Conservation (phyloP, 257 asterid species). For the Lavandula angustifolia region DNA sequence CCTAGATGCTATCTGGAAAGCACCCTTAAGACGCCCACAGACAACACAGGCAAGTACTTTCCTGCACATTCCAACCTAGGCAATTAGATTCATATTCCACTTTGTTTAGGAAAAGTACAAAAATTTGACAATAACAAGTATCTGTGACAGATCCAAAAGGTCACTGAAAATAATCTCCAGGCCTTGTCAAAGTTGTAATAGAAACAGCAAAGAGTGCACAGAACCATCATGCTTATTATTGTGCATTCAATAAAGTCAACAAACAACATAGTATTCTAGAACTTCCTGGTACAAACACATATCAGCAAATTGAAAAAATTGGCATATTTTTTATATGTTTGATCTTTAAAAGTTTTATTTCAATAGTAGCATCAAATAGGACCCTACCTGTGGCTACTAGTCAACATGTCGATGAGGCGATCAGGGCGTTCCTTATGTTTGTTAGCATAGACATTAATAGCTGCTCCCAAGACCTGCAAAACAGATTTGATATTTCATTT, state of each 20-base stretch:
- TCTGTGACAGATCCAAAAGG: constrained; percentile 7
- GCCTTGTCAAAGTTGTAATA: constrained; percentile 8
- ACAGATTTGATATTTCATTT: constrained; percentile 15
- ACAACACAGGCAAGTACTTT: constrained; percentile 97
- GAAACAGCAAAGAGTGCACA: constrained; percentile 2
- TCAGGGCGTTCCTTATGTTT: constrained; percentile 97
- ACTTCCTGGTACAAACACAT: constrained; percentile 9
- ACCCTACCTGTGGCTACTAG: constrained; percentile 83
- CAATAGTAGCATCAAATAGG: constrained; percentile 1
- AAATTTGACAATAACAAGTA: constrained; percentile 5
- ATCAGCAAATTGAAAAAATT: constrained; percentile 12
- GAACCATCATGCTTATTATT: not conserved
- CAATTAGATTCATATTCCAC: constrained; percentile 29
- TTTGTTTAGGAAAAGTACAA: not conserved
- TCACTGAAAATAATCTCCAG: not conserved
- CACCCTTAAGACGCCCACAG: constrained; percentile 96
- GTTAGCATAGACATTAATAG: constrained; percentile 94
- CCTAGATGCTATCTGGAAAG: constrained; percentile 94
- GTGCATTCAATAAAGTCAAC: constrained; percentile 4
- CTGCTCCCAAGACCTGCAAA: constrained; percentile 91
- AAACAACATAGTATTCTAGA: not conserved
- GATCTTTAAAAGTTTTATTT: constrained; percentile 1
- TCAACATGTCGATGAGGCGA: constrained; percentile 97
- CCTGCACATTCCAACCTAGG: constrained; percentile 52
- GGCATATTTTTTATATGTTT: constrained; percentile 1